Evolutionary conservation across 768 basidiomycete species (phyloP).

Genomic region (Kwoniella botswanensis): DNA sequence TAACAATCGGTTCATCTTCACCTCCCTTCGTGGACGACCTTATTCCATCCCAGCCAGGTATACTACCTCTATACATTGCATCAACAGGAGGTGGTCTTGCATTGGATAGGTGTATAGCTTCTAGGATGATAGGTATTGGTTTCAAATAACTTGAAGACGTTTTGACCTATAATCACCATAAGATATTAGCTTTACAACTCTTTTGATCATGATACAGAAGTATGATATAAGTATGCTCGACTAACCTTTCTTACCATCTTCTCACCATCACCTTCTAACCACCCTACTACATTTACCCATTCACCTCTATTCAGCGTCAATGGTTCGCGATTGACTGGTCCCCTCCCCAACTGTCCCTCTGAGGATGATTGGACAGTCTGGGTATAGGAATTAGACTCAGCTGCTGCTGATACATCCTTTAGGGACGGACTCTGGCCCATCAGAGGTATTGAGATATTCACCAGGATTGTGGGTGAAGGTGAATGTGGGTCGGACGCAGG

Average conservation of each 20-base stretch:
- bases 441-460: constrained; percentile 38
- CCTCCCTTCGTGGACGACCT: background rate
- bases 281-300: constrained; percentile 45
- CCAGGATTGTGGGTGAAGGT: constrained; percentile 30
- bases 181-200: background rate
- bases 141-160: constrained; percentile 21
- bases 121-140: constrained; percentile 39
- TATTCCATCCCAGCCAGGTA: constrained; percentile 9
- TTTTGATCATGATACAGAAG: too few species aligned
- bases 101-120: constrained; percentile 43
- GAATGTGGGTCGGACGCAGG: background rate
- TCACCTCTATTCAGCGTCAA: constrained; percentile 38
- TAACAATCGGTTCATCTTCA: background rate
- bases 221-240: background rate
- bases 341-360: background rate
- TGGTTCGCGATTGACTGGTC: constrained; percentile 26
- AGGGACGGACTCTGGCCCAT: constrained; percentile 35
- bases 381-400: background rate
- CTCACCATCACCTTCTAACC: constrained; percentile 39
- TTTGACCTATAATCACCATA: constrained; percentile 16
- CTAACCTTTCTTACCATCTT: constrained; percentile 28
- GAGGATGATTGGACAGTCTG: background rate
- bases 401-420: constrained; percentile 27
- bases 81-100: constrained; percentile 25
- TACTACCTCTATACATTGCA: constrained; percentile 30